Base-by-base conservation (phyloP, 768 basidiomycete species). In the Xerocomellus amylosporus region DNA sequence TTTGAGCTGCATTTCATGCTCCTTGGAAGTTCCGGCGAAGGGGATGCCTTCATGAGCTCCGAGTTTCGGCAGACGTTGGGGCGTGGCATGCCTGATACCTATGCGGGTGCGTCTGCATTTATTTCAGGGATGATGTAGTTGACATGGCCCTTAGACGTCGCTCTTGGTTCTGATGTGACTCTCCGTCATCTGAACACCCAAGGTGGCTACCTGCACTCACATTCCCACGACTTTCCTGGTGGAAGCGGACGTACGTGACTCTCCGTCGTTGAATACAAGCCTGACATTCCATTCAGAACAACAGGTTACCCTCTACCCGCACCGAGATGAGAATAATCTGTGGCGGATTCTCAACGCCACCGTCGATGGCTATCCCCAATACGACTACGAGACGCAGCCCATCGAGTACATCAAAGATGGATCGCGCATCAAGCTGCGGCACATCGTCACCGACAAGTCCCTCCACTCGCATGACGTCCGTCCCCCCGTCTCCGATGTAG, bases 41-140 rank as follows among this genome's bases (percentile, higher is more conserved):
- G 97, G 0, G 97, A 98, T 68, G 94, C 95, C 1, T 99, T 99
- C 73, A 99, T 99, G 97, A 96, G 91, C 74, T 91, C 93, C 3
- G 95, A 94, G 68, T 99, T 99, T 75, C 95, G 98, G 73, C 96
- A 98, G 66, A 98, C 95, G 0, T 77, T 99, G 13, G 79, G 86
- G 15, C 86, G 85, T 41, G 83, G 87, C 8, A 98, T 98, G 97
- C 78, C 80, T 12, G 94, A 99, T 69, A 98, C 96, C 0, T 94
- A 78, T 70, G 92, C 94, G 26, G 89, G 91, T 91, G 54, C 55
- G 83, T 58, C 46, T n/a, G 20, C 14, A 6, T 48, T n/a, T 12
- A n/a, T 46, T 38, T 51, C 31, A 1, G 7, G 31, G 20, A 31
- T n/a, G 10, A 19, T 20, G 8, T 10, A 7, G 14, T 13, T 59